Evolutionary conservation across 2,329 filamentous ascomycete genomes (phyloP).

Genomic region (Aspergillus brunneoviolaceus): DNA sequence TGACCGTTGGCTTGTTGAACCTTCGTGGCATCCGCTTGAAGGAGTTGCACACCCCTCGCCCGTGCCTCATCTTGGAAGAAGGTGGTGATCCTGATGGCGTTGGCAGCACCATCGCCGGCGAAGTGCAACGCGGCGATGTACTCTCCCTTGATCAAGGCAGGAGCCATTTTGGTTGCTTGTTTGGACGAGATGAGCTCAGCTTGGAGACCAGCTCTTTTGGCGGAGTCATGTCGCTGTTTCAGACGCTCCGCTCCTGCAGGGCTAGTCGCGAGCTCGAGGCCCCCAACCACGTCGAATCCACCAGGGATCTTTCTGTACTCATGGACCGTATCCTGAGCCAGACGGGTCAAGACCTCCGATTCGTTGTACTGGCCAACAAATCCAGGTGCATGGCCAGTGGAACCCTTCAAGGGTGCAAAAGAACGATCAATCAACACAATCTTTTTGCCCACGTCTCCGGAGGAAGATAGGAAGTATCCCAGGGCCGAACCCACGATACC

Average conservation of each 20-base stretch:
- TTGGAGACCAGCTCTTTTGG: constrained; percentile 23
- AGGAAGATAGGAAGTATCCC: constrained; percentile 31
- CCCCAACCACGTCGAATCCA: constrained; percentile 29
- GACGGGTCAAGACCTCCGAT: constrained; percentile 28
- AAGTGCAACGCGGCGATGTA: constrained; percentile 25
- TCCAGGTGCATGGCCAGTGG: constrained; percentile 36
- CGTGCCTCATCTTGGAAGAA: constrained; percentile 27
- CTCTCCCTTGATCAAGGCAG: constrained; percentile 28
- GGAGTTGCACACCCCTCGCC: constrained; percentile 20
- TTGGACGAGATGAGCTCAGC: constrained; percentile 26
- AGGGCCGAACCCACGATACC: constrained; percentile 39
- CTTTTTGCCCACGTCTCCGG: constrained; percentile 11
- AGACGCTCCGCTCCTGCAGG: constrained; percentile 20
- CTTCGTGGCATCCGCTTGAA: constrained; percentile 23
- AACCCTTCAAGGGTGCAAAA: constrained; percentile 26
- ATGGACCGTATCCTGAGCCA: constrained; percentile 32
- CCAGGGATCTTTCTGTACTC: constrained; percentile 30
- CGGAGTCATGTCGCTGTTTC: constrained; percentile 18
- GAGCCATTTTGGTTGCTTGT: constrained; percentile 25
- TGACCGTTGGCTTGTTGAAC: constrained; percentile 18
- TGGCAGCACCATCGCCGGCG: constrained; percentile 29
- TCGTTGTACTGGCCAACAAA: constrained; percentile 39
- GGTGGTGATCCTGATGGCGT: constrained; percentile 22
- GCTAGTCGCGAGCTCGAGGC: constrained; percentile 27
- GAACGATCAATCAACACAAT: constrained; percentile 30